Base-by-base conservation (phyloP, 2,329 filamentous ascomycete genomes). In the Pleomassaria siparia region DNA sequence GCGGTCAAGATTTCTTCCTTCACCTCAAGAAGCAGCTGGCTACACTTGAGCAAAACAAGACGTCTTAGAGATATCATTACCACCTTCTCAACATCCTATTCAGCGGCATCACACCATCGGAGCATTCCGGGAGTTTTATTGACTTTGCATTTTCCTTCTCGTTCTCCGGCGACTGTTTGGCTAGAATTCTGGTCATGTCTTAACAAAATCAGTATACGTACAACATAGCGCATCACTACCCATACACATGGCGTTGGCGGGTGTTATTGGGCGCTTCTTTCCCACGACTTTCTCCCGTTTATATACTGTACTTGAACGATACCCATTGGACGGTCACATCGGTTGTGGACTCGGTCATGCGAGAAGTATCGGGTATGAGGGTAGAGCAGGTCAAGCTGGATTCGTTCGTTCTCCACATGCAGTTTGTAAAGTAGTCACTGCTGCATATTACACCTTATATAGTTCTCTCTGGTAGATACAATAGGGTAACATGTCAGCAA, bases 1-100 rank as follows among this genome's bases (percentile, higher is more conserved):
- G 66, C 28, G 70, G 71, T 24, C 72, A 75, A 53, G 66, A 72
- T 50, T 76, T 77, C 62, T 74, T 74, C 58, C 67, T 64, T 16
- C 70, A 74, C 47, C 66, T 77, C 40, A 72, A 72, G 55, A 76
- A 76, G 70, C 73, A 76, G 60, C 59, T 76, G 20, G 64, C 62
- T 9, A 63, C 55, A 25, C 57, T 75, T 41, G 71, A 75, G 50
- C 66, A 71, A 47, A 56, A 43, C 53, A 72, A 72, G 53, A 54
- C 60, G 30, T 51, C 62, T 47, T 62, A 63, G 32, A 7, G 20
- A 46, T 51, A 41, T 41, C 44, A 45, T 50, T 53, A 50, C 44
- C 51, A 44, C 21, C 48, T 39, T 53, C 43, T 40, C 44, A 47
- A 50, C 43, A 45, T 58, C 59, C 47, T 50, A 58, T 67, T 62